Percentiles rank a stretch among this genome's conserved stretches.
Evolutionary conservation across 1,284 basidiomycete genomes (phyloP).

Genomic region (Pterulicium gracile): DNA sequence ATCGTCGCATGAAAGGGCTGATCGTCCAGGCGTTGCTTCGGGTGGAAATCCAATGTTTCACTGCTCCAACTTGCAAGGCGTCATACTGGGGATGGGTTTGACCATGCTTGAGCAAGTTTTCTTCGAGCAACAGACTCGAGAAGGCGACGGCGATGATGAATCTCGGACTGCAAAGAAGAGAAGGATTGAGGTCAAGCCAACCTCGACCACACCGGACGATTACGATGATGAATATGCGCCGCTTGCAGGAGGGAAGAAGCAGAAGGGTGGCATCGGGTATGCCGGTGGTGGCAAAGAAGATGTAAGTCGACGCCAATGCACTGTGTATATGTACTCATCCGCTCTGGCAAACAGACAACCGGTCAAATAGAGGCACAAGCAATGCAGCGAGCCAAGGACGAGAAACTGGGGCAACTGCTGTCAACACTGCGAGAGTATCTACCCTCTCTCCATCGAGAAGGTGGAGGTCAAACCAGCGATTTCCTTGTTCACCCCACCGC

Average conservation of each 20-base stretch:
- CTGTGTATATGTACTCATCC: slow-evolving; percentile 3
- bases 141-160: slow-evolving; percentile 24
- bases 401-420: slow-evolving; percentile 57
- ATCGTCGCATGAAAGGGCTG: slow-evolving; percentile 27
- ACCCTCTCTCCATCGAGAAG: slow-evolving; percentile 62
- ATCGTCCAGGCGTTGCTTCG: slow-evolving; percentile 25
- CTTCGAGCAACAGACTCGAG: slow-evolving; percentile 38
- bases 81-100: slow-evolving; percentile 77
- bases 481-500: slow-evolving; percentile 83
- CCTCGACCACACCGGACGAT: slow-evolving; percentile 34
- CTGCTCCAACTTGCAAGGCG: slow-evolving; percentile 79
- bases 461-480: slow-evolving; percentile 71
- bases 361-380: slow-evolving; percentile 69
- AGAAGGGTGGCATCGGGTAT: slow-evolving; percentile 75
- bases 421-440: slow-evolving; percentile 65
- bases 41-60: slow-evolving; percentile 64
- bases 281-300: slow-evolving; percentile 73
- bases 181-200: slow-evolving; percentile 26
- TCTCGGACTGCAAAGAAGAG: slow-evolving; percentile 38
- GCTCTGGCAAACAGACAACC: slow-evolving; percentile 45
- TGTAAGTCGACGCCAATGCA: slow-evolving; percentile 35
- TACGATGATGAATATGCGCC: slow-evolving; percentile 42
- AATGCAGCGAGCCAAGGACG: slow-evolving; percentile 62
- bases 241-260: slow-evolving; percentile 41
- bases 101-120: slow-evolving; percentile 68